A percentile compares a stretch with the other conserved stretches of the same genome.
Conservation (phyloP, 2,329 filamentous ascomycete species). For the Cryphonectria carpinicola region DNA sequence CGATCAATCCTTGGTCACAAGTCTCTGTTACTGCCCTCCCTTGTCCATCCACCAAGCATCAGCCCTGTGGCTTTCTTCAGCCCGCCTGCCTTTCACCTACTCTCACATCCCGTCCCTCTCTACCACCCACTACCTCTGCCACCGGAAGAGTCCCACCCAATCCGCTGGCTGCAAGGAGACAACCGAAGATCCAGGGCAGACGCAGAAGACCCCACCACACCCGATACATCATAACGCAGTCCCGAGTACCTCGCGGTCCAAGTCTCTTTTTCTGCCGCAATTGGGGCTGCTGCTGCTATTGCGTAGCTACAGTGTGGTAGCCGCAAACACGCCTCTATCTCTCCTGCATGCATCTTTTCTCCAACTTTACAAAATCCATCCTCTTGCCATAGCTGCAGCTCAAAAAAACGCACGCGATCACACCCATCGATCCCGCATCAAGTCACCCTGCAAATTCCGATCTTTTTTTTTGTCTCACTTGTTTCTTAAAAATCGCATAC, state of each 20-base stretch:
- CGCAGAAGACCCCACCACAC: slow-evolving; percentile 10
- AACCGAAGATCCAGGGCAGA: slow-evolving; percentile 3
- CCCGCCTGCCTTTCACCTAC: background rate
- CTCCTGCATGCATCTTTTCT: slow-evolving; percentile 7
- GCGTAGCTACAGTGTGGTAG: background rate
- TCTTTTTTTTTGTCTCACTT: slow-evolving; percentile 14
- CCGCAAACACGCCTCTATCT: background rate
- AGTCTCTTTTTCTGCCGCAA: slow-evolving; percentile 6
- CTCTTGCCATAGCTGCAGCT: slow-evolving; percentile 2
- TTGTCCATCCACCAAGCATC: slow-evolving; percentile 18
- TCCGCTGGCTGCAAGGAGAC: slow-evolving; percentile 13
- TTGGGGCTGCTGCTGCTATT: slow-evolving; percentile 3
- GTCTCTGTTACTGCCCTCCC: background rate
- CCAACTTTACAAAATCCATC: slow-evolving; percentile 10
- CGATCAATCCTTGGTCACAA: background rate
- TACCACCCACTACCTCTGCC: background rate
- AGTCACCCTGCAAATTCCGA: slow-evolving; percentile 20
- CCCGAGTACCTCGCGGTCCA: background rate
- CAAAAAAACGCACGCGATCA: slow-evolving; percentile 23
- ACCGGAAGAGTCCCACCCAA: background rate
- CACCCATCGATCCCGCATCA: slow-evolving; percentile 1
- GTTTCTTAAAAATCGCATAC: background rate
- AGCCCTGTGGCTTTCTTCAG: slow-evolving; percentile 18
- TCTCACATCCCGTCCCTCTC: background rate
- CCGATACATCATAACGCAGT: slow-evolving; percentile 8